Evolutionary conservation across 2,329 filamentous ascomycete species (phyloP).

Genomic region (Orbilia blumenaviensis): DNA sequence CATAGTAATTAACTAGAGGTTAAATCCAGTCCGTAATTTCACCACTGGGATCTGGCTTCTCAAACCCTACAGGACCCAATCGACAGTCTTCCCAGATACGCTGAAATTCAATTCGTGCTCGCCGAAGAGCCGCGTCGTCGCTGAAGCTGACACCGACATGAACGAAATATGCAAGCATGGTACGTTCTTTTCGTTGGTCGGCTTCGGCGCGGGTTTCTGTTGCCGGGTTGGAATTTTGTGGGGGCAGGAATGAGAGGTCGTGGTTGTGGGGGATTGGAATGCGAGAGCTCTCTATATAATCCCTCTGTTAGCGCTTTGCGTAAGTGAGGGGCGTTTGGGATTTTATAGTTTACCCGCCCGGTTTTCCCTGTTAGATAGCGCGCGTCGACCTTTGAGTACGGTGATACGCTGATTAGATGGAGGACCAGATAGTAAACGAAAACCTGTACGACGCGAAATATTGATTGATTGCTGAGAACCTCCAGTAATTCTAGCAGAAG

Average conservation of each 20-base stretch:
- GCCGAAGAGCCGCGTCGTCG: not conserved
- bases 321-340: not conserved
- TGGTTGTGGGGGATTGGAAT: not conserved
- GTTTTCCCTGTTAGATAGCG: not conserved
- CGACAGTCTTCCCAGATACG: not conserved
- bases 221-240: not conserved
- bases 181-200: not conserved
- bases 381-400: not conserved
- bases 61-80: not conserved
- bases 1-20: not conserved
- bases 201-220: not conserved
- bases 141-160: not conserved
- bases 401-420: not conserved
- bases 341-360: not conserved
- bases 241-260: not conserved
- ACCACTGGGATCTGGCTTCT: not conserved
- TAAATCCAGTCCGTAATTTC: slow-evolving; percentile 6
- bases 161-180: not conserved
- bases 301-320: not conserved
- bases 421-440: not conserved
- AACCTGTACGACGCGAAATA: not conserved
- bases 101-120: not conserved
- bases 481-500: too few relatives aligned
- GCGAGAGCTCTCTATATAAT: not conserved
- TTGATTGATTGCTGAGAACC: not conserved